phyloP scores from a whole-genome alignment of 2,329 filamentous ascomycete genomes.

The Didymella pinodella region DNA sequence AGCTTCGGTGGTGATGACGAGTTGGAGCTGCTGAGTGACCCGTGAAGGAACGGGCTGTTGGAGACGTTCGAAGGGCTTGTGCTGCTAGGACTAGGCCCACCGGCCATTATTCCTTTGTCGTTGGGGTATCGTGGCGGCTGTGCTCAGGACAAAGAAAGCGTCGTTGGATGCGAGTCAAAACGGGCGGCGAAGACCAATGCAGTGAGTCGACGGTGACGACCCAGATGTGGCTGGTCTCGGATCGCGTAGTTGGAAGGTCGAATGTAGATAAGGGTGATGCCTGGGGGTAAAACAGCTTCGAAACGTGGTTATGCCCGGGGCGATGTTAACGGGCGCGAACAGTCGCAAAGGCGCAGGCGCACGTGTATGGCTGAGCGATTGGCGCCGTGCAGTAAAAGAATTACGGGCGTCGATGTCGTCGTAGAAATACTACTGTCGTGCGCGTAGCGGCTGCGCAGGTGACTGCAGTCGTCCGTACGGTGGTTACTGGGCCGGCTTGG shows the following conservation, averaged over 20 bases:
- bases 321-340: constrained; percentile 12
- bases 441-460: constrained; percentile 23
- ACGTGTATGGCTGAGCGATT: constrained; percentile 32
- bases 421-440: constrained; percentile 9
- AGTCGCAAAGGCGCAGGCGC: constrained; percentile 14
- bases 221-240: constrained; percentile 33
- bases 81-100: constrained; percentile 53
- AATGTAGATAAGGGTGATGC: constrained; percentile 24
- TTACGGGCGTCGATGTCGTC: constrained; percentile 22
- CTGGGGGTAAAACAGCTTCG: constrained; percentile 46
- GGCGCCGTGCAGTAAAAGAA: constrained; percentile 32
- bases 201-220: constrained; percentile 23
- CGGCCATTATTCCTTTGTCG: constrained; percentile 52
- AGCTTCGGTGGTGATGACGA: constrained; percentile 51
- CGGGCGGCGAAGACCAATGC: constrained; percentile 32
- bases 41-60: constrained; percentile 51
- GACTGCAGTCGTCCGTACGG: constrained; percentile 26
- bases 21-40: constrained; percentile 51
- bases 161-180: constrained; percentile 25
- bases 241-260: constrained; percentile 26
- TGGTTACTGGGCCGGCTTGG: constrained; percentile 20
- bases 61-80: constrained; percentile 52
- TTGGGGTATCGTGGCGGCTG: constrained; percentile 36
- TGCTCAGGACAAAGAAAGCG: constrained; percentile 47
- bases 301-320: constrained; percentile 45